Percentiles rank a stretch among this genome's conserved stretches.
Conservation (phyloP, 2,329 filamentous ascomycete species). For the Periconia sp. region DNA sequence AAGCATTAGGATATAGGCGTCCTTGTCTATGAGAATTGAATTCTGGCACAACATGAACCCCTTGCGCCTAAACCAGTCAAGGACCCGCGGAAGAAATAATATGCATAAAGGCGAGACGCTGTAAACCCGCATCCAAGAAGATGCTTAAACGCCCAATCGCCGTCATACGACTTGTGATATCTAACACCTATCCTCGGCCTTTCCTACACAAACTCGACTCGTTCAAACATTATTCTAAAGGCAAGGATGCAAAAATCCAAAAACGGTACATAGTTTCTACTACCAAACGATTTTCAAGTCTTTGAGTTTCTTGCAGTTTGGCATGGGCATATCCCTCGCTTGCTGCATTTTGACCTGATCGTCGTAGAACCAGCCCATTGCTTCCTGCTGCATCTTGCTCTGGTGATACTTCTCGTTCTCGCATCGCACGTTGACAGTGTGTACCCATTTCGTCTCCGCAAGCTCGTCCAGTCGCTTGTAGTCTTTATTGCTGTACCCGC, state of each 20-base stretch:
- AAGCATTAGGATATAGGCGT: too few relatives aligned
- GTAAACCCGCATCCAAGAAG: not conserved
- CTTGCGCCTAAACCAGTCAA: too few relatives aligned
- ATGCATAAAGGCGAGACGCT: not conserved
- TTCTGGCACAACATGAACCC: too few relatives aligned
- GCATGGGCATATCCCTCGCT: constrained; percentile 67
- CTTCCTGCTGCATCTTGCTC: constrained; percentile 74
- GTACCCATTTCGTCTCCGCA: constrained; percentile 77
- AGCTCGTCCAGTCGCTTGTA: constrained; percentile 75
- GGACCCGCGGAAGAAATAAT: not conserved
- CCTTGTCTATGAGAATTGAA: too few relatives aligned
- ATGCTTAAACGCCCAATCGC: not conserved
- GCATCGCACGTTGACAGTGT: constrained; percentile 72
- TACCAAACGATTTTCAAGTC: constrained; percentile 44
- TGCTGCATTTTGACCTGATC: constrained; percentile 79
- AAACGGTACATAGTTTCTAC: not conserved
- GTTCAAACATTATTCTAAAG: not conserved
- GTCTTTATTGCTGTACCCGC: constrained; percentile 71
- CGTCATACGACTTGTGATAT: not conserved
- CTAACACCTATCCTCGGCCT: not conserved
- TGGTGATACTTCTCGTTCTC: constrained; percentile 72
- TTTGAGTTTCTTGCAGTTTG: constrained; percentile 63
- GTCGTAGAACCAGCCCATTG: constrained; percentile 85
- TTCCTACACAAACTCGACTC: not conserved
- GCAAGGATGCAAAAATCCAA: not conserved